Conservation (phyloP, 2,329 filamentous ascomycete genomes). For the Magnaporthales sp. region DNA sequence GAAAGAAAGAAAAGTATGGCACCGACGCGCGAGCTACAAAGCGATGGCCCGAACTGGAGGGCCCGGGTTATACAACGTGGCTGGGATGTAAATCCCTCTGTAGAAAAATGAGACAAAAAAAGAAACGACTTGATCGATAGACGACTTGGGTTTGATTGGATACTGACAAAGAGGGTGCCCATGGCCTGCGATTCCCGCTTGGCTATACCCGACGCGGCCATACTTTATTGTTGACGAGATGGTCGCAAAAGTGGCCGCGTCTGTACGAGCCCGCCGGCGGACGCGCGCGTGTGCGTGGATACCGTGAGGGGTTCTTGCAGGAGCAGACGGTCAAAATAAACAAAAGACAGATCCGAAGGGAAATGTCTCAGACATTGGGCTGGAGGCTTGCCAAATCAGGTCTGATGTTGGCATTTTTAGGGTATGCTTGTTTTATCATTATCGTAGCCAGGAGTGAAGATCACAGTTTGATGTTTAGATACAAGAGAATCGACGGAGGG, state of each 20-base stretch:
- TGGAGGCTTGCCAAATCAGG: not conserved
- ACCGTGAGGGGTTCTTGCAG: not conserved
- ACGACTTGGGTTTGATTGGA: not conserved
- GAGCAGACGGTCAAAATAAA: not conserved
- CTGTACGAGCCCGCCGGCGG: not conserved
- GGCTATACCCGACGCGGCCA: not conserved
- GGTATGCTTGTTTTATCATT: not conserved
- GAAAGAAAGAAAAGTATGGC: not conserved
- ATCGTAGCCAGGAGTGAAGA: not conserved
- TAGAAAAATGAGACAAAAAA: not conserved
- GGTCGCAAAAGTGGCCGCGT: not conserved
- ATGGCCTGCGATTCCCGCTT: not conserved
- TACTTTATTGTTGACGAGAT: not conserved
- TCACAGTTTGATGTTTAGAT: not conserved
- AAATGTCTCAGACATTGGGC: not conserved
- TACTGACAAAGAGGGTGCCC: not conserved
- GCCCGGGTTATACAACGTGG: not conserved
- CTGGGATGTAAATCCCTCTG: not conserved
- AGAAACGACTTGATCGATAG: not conserved
- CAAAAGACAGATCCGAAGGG: not conserved
- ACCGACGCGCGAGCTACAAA: not conserved
- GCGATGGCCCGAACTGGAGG: not conserved
- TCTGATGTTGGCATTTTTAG: not conserved
- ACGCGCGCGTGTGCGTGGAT: not conserved
- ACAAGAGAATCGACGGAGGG: not conserved